Conservation (phyloP, 2,329 filamentous ascomycete genomes). For the Fusarium anguioides region DNA sequence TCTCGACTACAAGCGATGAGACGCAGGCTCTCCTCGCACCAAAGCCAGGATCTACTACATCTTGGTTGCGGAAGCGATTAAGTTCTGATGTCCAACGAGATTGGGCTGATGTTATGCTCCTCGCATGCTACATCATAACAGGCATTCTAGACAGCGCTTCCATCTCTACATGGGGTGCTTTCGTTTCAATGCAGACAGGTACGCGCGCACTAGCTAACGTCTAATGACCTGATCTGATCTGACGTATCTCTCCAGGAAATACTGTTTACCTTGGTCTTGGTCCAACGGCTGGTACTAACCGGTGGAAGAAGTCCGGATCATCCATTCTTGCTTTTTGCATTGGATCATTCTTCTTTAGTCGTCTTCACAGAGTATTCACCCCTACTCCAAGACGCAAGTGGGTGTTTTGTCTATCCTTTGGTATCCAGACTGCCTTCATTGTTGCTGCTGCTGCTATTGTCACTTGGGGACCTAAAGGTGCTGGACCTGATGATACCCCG, state of each 20-base stretch:
- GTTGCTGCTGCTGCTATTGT: constrained; percentile 65
- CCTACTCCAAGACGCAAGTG: constrained; percentile 66
- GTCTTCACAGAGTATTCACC: constrained; percentile 70
- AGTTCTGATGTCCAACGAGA: constrained; percentile 54
- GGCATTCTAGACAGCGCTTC: constrained; percentile 81
- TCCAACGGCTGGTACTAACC: constrained; percentile 60
- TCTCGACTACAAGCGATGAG: constrained; percentile 10
- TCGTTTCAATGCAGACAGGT: constrained; percentile 88
- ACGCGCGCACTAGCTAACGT: constrained; percentile 36
- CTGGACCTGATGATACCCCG: constrained; percentile 56
- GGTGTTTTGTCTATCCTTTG: constrained; percentile 71
- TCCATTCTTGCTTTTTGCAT: constrained; percentile 78
- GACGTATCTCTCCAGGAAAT: constrained; percentile 67
- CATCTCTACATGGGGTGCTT: constrained; percentile 81
- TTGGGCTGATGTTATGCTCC: constrained; percentile 74
- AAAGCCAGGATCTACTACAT: constrained; percentile 25
- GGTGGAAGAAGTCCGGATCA: constrained; percentile 66
- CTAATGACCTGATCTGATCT: background rate
- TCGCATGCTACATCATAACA: constrained; percentile 80
- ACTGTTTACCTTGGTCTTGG: constrained; percentile 83
- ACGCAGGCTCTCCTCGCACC: constrained; percentile 30
- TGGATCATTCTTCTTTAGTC: constrained; percentile 77
- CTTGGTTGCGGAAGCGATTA: constrained; percentile 36
- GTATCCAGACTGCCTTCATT: constrained; percentile 62
- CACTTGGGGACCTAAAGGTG: constrained; percentile 56